Conservation (phyloP, 2,329 filamentous ascomycete genomes). For the Fusarium nygamai region DNA sequence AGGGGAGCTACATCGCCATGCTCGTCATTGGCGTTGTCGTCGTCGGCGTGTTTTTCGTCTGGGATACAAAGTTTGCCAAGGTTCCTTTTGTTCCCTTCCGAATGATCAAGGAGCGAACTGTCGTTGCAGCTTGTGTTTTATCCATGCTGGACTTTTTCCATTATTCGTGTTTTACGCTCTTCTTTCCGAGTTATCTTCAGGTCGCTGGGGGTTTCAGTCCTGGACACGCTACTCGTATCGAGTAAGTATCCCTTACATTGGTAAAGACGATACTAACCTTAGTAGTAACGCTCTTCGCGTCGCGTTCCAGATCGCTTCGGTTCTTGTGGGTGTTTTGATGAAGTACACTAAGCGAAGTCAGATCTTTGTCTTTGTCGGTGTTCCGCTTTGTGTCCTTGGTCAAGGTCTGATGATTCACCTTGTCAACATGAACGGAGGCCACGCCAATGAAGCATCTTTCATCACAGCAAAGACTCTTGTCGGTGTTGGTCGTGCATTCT, state of each 20-base stretch:
- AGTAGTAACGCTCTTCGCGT: slow-evolving; percentile 45
- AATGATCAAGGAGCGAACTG: slow-evolving; percentile 52
- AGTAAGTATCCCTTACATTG: slow-evolving; percentile 21
- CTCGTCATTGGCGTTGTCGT: slow-evolving; percentile 43
- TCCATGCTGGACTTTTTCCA: slow-evolving; percentile 51
- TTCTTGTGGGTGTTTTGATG: slow-evolving; percentile 49
- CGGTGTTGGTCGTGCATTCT: slow-evolving; percentile 50
- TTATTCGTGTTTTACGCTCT: slow-evolving; percentile 52
- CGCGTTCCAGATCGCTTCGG: slow-evolving; percentile 50
- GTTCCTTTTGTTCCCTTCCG: slow-evolving; percentile 52
- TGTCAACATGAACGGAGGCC: slow-evolving; percentile 38
- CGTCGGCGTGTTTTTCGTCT: slow-evolving; percentile 45
- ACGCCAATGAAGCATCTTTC: slow-evolving; percentile 48
- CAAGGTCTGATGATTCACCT: slow-evolving; percentile 48
- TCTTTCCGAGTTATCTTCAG: slow-evolving; percentile 54
- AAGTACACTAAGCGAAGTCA: slow-evolving; percentile 50
- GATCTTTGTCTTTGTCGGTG: slow-evolving; percentile 42
- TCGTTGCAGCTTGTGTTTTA: slow-evolving; percentile 51
- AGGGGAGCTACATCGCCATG: slow-evolving; percentile 50
- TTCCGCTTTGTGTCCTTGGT: slow-evolving; percentile 48
- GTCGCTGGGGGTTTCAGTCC: slow-evolving; percentile 50
- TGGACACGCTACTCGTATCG: slow-evolving; percentile 50
- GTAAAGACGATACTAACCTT: rapidly evolving
- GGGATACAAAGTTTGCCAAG: slow-evolving; percentile 51
- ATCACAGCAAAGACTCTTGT: slow-evolving; percentile 48